Percentiles rank a stretch among this genome's conserved stretches.
These are phyloP conservation scores for Geotrichum fermentans DNA, from an alignment of 1,139 yeast genomes.

Conservation along the genomic window DNA sequence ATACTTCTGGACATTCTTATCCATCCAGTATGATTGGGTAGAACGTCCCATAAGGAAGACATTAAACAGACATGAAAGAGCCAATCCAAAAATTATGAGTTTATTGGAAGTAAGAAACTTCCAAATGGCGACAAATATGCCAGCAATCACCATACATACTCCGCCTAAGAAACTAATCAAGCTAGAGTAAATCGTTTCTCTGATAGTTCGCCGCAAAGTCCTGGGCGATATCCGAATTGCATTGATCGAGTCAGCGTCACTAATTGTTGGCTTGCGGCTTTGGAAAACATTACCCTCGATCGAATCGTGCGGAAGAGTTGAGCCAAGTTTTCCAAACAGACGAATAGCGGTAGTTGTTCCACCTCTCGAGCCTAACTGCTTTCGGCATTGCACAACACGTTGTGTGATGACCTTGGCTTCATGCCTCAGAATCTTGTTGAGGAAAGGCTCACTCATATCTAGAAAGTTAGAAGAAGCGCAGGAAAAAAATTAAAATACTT, in stretches of 20 bases:
- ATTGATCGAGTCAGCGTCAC: not conserved
- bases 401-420: constrained; percentile 32
- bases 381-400: constrained; percentile 28
- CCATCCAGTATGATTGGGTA: constrained; percentile 61
- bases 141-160: not conserved
- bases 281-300: not conserved
- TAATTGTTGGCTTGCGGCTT: not conserved
- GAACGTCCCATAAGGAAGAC: constrained; percentile 51
- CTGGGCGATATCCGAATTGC: constrained; percentile 4
- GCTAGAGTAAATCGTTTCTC: constrained; percentile 10
- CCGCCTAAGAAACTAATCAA: constrained; percentile 9
- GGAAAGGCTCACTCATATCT: constrained; percentile 28
- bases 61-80: constrained; percentile 48
- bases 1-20: constrained; percentile 52
- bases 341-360: constrained; percentile 61
- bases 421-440: constrained; percentile 27
- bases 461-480: not conserved
- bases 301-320: constrained; percentile 24
- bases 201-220: not conserved
- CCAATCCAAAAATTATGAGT: constrained; percentile 37
- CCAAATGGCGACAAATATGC: not conserved
- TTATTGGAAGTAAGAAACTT: constrained; percentile 5
- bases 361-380: constrained; percentile 51
- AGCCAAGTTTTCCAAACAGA: constrained; percentile 56
- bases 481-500: not conserved